Percentiles rank a stretch among this genome's conserved stretches.
Conservation (phyloP, 2,329 filamentous ascomycete species). For the Colletotrichum chlorophyti region DNA sequence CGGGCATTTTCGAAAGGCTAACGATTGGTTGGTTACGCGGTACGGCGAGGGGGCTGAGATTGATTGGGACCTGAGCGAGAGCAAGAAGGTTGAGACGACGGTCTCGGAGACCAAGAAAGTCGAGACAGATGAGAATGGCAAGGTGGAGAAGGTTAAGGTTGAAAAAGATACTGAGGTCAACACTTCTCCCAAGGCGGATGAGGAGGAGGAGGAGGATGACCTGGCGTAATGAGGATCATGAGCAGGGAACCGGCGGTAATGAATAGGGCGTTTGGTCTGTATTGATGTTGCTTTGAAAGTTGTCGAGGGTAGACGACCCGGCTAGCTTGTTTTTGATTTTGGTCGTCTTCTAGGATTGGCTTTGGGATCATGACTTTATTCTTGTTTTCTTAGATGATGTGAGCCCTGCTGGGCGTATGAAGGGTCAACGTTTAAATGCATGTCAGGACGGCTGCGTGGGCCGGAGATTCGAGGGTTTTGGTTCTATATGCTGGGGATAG, state of each 20-base stretch:
- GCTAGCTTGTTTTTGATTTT: too few species aligned
- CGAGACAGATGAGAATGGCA: neutral
- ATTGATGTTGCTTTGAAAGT: neutral
- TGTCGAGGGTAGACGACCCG: neutral
- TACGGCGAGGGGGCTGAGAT: slow-evolving; percentile 85
- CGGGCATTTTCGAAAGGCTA: slow-evolving; percentile 80
- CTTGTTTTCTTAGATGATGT: too few species aligned
- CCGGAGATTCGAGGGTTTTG: too few species aligned
- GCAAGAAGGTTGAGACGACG: slow-evolving; percentile 22
- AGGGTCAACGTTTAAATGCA: neutral
- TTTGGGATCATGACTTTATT: too few species aligned
- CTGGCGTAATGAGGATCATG: neutral
- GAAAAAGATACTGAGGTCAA: slow-evolving; percentile 37
- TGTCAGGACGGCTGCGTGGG: too few species aligned
- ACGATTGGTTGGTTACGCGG: slow-evolving; percentile 80
- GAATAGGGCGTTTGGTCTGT: neutral
- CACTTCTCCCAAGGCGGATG: slow-evolving; percentile 28
- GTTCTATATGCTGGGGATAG: too few species aligned
- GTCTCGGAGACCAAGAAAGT: slow-evolving; percentile 29
- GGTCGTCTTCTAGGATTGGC: neutral
- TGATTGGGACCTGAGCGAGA: slow-evolving; percentile 74
- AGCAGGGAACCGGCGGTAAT: neutral
- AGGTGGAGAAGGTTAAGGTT: slow-evolving; percentile 5
- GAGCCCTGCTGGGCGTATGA: too few species aligned
- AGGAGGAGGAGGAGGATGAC: slow-evolving; percentile 23